Evolutionary conservation across 768 basidiomycete species (phyloP).

Genomic region (Rhodotorula graminis): DNA sequence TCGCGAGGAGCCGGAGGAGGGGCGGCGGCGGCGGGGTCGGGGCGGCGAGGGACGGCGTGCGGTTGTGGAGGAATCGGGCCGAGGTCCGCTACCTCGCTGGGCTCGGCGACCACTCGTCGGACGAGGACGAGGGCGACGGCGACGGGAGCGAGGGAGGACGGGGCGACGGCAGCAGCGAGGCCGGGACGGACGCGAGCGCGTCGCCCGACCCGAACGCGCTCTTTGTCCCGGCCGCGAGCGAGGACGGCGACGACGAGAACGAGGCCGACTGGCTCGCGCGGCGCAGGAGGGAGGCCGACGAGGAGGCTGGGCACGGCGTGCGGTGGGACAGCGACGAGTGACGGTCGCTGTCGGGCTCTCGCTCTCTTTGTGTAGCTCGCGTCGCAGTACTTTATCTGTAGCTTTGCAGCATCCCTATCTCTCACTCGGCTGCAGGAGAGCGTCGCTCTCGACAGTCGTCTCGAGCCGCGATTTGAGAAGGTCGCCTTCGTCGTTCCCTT

Average conservation of each 20-base stretch:
- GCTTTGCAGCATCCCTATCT: too few relatives aligned
- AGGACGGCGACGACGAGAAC: constrained; percentile 2
- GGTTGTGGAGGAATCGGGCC: constrained; percentile 8
- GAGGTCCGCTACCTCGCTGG: constrained; percentile 7
- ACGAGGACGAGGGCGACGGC: background rate
- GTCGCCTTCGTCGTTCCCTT: too few relatives aligned
- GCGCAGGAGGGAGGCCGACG: background rate
- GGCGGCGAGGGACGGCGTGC: background rate
- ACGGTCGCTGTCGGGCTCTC: background rate
- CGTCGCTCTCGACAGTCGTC: too few relatives aligned
- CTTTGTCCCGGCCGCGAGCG: background rate
- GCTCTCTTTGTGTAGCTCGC: too few relatives aligned
- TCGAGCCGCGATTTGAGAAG: too few relatives aligned
- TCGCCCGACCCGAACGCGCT: constrained; percentile 6
- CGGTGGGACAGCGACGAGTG: constrained; percentile 2
- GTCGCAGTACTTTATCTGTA: too few relatives aligned
- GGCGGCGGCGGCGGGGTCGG: background rate
- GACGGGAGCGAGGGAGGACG: background rate
- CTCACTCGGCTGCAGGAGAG: too few relatives aligned
- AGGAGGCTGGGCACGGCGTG: background rate
- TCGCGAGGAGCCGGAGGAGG: background rate
- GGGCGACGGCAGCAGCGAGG: background rate
- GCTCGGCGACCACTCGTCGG: background rate
- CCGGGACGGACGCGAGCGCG: background rate
- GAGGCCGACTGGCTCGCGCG: background rate